Percentiles rank a stretch among this genome's conserved stretches.
Evolutionary conservation across 306 rosid genomes (phyloP).

Genomic region (Malus orientalis): DNA sequence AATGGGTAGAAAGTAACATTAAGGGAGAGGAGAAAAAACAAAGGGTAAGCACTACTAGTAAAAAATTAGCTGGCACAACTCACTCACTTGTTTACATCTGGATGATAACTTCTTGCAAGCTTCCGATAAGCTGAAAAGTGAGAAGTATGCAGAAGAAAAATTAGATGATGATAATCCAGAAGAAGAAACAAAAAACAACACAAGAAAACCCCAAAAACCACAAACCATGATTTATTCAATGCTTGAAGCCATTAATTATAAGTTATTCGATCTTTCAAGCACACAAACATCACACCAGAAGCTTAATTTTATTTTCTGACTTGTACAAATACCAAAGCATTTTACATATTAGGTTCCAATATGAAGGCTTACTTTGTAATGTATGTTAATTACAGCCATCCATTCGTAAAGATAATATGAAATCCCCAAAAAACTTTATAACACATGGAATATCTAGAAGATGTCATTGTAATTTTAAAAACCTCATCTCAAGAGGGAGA

Average conservation of each 20-base stretch:
- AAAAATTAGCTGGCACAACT: background rate
- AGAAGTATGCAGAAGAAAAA: conserved; percentile 3
- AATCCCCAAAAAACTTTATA: background rate
- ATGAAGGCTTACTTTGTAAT: background rate
- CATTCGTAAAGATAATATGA: background rate
- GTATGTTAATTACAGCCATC: background rate
- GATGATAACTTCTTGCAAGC: conserved; percentile 92
- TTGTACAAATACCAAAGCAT: background rate
- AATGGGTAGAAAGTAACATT: background rate
- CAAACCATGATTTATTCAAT: background rate
- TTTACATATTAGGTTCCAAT: background rate
- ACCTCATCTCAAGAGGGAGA: background rate
- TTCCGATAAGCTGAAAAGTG: conserved; percentile 81
- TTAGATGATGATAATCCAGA: background rate
- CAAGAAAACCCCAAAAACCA: background rate
- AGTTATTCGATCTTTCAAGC: background rate
- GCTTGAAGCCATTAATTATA: background rate
- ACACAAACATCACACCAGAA: background rate
- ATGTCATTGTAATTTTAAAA: background rate
- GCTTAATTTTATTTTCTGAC: background rate
- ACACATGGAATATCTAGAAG: background rate
- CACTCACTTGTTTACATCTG: conserved; percentile 97
- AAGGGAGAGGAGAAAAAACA: background rate
- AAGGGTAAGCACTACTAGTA: background rate
- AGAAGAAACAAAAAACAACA: background rate